Conservation (phyloP, 805 yeast species). For the Zygotorulaspora florentina region DNA sequence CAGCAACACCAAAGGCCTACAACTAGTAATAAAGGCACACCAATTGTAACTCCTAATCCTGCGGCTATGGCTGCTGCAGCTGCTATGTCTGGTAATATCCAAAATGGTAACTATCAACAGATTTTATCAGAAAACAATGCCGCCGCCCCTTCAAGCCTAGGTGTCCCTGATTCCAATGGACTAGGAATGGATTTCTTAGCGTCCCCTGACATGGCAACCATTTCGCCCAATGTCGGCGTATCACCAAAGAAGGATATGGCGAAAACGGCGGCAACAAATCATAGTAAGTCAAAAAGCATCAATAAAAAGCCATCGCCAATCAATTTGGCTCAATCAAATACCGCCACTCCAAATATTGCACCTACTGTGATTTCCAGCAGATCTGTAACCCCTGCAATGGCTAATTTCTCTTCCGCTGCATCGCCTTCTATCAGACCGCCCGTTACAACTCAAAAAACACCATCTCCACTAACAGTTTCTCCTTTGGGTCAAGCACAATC, state of each 20-base stretch:
- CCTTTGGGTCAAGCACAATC: slow-evolving; percentile 8
- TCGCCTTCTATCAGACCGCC: slow-evolving; percentile 13
- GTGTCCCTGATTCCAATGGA: slow-evolving; percentile 10
- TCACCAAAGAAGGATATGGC: slow-evolving; percentile 17
- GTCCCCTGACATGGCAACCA: slow-evolving; percentile 17
- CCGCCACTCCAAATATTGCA: slow-evolving; percentile 14
- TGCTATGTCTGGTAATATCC: slow-evolving; percentile 5
- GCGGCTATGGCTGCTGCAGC: slow-evolving; percentile 9
- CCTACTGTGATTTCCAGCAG: slow-evolving; percentile 15
- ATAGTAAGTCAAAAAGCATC: slow-evolving; percentile 9
- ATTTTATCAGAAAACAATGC: slow-evolving; percentile 5
- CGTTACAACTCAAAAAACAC: slow-evolving; percentile 13
- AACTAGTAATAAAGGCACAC: slow-evolving; percentile 6
- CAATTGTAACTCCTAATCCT: slow-evolving; percentile 9
- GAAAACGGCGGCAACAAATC: slow-evolving; percentile 7
- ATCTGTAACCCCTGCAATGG: slow-evolving; percentile 22
- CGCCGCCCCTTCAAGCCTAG: slow-evolving; percentile 3
- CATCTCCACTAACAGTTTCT: slow-evolving; percentile 21
- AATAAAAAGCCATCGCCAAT: slow-evolving; percentile 15
- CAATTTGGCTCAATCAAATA: slow-evolving; percentile 13
- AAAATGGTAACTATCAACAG: slow-evolving; percentile 7
- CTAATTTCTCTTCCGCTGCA: slow-evolving; percentile 10
- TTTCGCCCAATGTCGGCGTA: slow-evolving; percentile 14
- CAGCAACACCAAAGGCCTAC: slow-evolving; percentile 6
- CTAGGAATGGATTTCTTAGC: slow-evolving; percentile 21